Base-by-base conservation (phyloP, 2,329 filamentous ascomycete species). In the Trematosphaeria pertusa region DNA sequence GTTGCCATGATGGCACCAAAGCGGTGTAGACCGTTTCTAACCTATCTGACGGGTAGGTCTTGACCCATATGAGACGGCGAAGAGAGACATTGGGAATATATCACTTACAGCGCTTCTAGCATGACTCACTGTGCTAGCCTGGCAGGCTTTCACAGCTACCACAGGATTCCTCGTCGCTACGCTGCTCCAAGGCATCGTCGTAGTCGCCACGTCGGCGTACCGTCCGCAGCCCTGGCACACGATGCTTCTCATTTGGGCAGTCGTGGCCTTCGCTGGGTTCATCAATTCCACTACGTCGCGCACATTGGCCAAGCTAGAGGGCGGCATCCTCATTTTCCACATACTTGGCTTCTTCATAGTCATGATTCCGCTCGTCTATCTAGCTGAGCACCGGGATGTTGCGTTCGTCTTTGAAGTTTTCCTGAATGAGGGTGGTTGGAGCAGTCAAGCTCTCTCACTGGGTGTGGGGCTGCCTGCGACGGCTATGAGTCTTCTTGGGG, bases 281-380 rank as follows among this genome's bases (percentile, higher is more conserved):
- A 63, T 77, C 38, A 80, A 80, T 52, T 72, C 70, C 1, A 56
- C 75, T 10, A 61, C 72, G 3, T 72, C 71, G 0, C 67, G 65
- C 2, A 48, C 71, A 1, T 61, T 80, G 1, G 77, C 77, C 1
- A 54, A 65, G 4, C 59, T 78, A 31, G 79, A 82, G 54, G 69
- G 71, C 1, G 41, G 75, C 10, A 64, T 76, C 15, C 60, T 79
- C 3, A 63, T 77, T 14, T 31, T 80, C 3, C 77, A 80, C 43
- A 59, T 79, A n/a, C 47, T 74, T 11, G 78, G 77, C 2, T 75
- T 80, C 48, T 75, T 80, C 46, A 75, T 69, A 1, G 72, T 79
- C 41, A 55, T 80, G 14, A 73, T 79, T 5, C 43, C 46, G 2
- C 30, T 59, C 10, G 37, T 47, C 3, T 54, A 56, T 36, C 32